Evolutionary conservation across 768 basidiomycete species (phyloP).

Genomic region (Leccinum truebloodii): DNA sequence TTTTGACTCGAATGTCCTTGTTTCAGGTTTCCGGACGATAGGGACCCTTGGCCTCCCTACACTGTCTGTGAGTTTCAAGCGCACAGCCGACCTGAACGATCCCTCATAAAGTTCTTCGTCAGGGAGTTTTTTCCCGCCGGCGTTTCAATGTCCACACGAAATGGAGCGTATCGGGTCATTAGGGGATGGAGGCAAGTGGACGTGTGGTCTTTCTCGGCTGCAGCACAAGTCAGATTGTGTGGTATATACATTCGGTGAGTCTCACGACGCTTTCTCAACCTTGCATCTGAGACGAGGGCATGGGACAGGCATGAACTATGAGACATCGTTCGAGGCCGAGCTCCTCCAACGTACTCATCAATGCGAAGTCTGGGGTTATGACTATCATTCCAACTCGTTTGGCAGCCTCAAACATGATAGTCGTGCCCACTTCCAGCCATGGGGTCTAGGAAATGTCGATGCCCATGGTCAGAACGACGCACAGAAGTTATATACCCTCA

Average conservation of each 20-base stretch:
- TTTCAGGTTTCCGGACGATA: conserved; percentile 52
- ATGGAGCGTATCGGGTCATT: conserved; percentile 47
- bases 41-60: conserved; percentile 56
- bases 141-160: conserved; percentile 47
- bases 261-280: not conserved
- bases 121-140: conserved; percentile 50
- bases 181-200: conserved; percentile 73
- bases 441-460: conserved; percentile 41
- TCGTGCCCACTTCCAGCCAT: conserved; percentile 45
- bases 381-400: conserved; percentile 41
- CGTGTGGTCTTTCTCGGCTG: conserved; percentile 61
- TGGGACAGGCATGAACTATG: conserved; percentile 49
- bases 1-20: conserved; percentile 3
- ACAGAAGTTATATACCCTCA: conserved; percentile 46
- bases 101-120: conserved; percentile 5
- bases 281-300: not conserved
- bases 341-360: conserved; percentile 46
- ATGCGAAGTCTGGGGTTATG: conserved; percentile 66
- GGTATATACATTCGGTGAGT: conserved; percentile 60
- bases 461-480: conserved; percentile 33
- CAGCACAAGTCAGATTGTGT: conserved; percentile 55
- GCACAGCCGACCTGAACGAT: not conserved
- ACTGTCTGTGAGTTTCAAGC: conserved; percentile 50
- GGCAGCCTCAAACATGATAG: conserved; percentile 34
- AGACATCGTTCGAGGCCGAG: conserved; percentile 65